A percentile compares a stretch with the other conserved stretches of the same genome.
Evolutionary conservation across 306 rosid genomes (phyloP).

Genomic region (Lathyrus aphaca): DNA sequence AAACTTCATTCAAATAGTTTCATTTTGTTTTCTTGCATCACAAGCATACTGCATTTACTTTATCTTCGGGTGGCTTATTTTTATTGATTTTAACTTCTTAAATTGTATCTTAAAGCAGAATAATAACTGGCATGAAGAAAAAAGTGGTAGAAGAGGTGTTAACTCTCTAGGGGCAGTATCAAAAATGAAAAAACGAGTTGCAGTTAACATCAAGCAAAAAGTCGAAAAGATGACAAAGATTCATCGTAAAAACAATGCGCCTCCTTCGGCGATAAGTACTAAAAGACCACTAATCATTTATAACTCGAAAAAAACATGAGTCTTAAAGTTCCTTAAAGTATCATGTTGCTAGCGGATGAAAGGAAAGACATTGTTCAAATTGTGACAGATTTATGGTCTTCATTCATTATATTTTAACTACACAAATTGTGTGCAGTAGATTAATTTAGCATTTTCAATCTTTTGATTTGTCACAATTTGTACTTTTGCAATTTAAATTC

Average conservation of each 20-base stretch:
- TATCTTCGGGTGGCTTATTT: not conserved
- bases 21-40: conserved; percentile 12
- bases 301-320: conserved; percentile 9
- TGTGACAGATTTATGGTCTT: not conserved
- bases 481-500: not conserved
- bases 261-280: conserved; percentile 4
- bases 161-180: conserved; percentile 14
- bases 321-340: conserved; percentile 3
- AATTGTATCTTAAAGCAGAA: conserved; percentile 29
- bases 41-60: not conserved
- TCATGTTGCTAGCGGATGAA: not conserved
- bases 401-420: not conserved
- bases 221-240: conserved; percentile 20
- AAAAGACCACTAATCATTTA: not conserved
- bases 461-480: not conserved
- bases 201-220: conserved; percentile 22
- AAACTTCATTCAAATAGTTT: not conserved
- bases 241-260: not conserved
- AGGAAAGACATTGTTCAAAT: not conserved
- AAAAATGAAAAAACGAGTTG: conserved; percentile 3
- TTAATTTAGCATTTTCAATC: conserved; percentile 27
- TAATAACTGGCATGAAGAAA: conserved; percentile 2
- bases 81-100: not conserved
- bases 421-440: not conserved
- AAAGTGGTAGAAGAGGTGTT: not conserved